Base-by-base conservation (phyloP, 2,329 filamentous ascomycete species). In the Aspergillus alliaceus region DNA sequence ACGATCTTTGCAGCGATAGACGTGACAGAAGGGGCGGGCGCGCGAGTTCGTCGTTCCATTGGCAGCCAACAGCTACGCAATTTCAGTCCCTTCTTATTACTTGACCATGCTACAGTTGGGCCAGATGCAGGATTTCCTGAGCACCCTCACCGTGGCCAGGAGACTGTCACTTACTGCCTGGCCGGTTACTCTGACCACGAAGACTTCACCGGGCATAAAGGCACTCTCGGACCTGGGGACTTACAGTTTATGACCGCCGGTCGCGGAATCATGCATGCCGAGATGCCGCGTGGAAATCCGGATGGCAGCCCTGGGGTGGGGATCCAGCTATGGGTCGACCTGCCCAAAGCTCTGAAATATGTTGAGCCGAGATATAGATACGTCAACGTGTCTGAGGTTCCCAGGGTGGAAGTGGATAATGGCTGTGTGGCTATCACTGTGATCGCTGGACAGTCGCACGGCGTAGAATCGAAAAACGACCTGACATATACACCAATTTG, bases 191-290 rank as follows among this genome's bases (percentile, higher is more conserved):
- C 96, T 58, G 91, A 96, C 77, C 92, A 96, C 70, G 92, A 96
- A 77, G 92, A 96, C 74, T 96, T 96, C 66, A 88, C 90, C 2
- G 92, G 92, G 12, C 88, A 95, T 78, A 83, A 83, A 49, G 95
- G 93, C 57, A 95, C 90, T 3, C 91, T 98, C 65, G 83, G 88
- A 59, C 77, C 89, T 0, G 93, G 93, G n/a, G 93, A 97, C 71
- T 78, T 98, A 48, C 93, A 98, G 72, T 98, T 98, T 82, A 98
- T 98, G 95, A 97, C 93, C 0, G 93, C 93, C 1, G 93, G 93
- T 4, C 81, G 84, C 20, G 93, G 93, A 40, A 96, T 98, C 67
- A 90, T 97, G 75, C 95, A 98, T 75, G 91, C 93, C 35, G 93
- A 98, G 77, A 97, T 98, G 92, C 93, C 93, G 9, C 84, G 85